Evolutionary conservation across 768 basidiomycete genomes (phyloP).

Genomic region (Trametes cingulata): DNA sequence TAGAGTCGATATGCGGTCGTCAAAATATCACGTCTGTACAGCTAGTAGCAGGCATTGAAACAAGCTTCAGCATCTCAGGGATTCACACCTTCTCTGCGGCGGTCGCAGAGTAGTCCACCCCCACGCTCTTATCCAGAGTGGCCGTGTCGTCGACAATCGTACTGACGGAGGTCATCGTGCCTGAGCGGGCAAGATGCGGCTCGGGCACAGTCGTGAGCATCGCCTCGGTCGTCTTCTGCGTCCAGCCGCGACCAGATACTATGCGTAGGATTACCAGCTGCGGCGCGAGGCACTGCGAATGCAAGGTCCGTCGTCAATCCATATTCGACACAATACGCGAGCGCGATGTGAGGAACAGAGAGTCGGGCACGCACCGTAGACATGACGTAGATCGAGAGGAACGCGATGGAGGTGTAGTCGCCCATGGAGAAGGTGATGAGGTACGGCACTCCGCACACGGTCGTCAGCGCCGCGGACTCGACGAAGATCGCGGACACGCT

Average conservation of each 20-base stretch:
- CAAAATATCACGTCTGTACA: too few relatives aligned
- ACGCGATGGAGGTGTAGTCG: conserved; percentile 12
- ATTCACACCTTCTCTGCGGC: neutral
- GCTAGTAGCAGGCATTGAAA: too few relatives aligned
- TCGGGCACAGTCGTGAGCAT: neutral
- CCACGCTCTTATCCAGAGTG: neutral
- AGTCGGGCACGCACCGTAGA: conserved; percentile 10
- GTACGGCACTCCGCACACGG: conserved; percentile 21
- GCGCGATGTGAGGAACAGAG: neutral
- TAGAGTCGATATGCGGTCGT: too few relatives aligned
- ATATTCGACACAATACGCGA: too few relatives aligned
- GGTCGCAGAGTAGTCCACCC: neutral
- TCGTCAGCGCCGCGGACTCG: conserved; percentile 20
- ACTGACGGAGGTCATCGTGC: neutral
- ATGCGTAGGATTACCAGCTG: conserved; percentile 15
- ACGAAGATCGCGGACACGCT: conserved; percentile 9
- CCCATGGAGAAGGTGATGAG: conserved; percentile 15
- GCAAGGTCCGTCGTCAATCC: neutral
- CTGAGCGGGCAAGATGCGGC: neutral
- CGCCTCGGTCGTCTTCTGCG: neutral
- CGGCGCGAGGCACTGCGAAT: conserved; percentile 15
- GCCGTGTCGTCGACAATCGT: neutral
- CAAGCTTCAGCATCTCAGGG: neutral
- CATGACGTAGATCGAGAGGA: conserved; percentile 23
- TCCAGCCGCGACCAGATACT: conserved; percentile 6